Conservation (phyloP, 306 rosid genomes). For the Trichosanthes truncata region DNA sequence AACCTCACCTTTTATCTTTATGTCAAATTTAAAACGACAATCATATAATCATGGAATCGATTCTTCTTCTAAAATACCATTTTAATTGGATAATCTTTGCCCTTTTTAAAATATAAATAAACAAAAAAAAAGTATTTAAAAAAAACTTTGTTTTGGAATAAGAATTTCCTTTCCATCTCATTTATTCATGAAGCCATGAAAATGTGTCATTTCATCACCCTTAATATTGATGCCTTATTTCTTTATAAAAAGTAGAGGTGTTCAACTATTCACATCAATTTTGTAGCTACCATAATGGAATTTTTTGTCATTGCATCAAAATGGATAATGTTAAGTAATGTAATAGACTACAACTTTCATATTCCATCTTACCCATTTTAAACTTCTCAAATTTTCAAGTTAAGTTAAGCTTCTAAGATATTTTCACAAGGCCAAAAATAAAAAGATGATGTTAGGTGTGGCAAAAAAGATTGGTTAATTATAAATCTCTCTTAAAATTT, state of each 20-base stretch:
- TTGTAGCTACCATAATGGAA: background rate
- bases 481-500: background rate
- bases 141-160: background rate
- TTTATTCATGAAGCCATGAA: background rate
- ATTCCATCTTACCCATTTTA: background rate
- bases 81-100: background rate
- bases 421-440: background rate
- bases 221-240: background rate
- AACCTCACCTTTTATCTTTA: background rate
- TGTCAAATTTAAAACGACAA: background rate
- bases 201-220: background rate
- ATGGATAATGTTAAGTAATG: background rate
- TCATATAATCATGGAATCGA: background rate
- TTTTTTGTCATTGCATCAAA: background rate
- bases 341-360: background rate
- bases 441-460: too few species aligned
- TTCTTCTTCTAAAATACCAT: background rate
- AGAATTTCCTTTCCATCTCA: conserved; percentile 4
- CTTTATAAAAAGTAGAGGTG: background rate
- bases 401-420: background rate
- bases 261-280: background rate
- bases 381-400: background rate
- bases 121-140: background rate
- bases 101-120: background rate
- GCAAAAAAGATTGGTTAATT: too few species aligned